A percentile compares a stretch with the other conserved stretches of the same genome.
Evolutionary conservation across 441 rosid genomes (phyloP).

Genomic region (Jatropha multifida): DNA sequence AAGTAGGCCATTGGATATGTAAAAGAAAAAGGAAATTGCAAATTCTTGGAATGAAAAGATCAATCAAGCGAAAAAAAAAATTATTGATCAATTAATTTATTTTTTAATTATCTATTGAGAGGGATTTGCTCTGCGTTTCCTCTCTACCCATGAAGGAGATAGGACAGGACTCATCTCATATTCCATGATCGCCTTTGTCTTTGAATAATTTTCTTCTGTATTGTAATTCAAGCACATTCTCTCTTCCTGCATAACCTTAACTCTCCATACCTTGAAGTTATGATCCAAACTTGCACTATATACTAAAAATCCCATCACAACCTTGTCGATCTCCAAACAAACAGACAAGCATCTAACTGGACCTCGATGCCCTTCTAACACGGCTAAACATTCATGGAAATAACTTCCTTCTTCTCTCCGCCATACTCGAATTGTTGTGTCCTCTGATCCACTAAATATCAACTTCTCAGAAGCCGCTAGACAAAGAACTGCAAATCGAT

Average conservation of each 20-base stretch:
- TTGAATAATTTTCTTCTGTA: conserved; percentile 18
- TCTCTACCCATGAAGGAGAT: conserved; percentile 65
- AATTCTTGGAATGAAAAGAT: too few species aligned
- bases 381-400: conserved; percentile 51
- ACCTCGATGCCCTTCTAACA: conserved; percentile 56
- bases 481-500: conserved; percentile 48
- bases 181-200: conserved; percentile 23
- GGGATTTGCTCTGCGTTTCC: conserved; percentile 34
- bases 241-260: conserved; percentile 46
- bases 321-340: conserved; percentile 42
- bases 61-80: too few species aligned
- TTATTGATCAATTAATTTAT: too few species aligned
- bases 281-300: conserved; percentile 57
- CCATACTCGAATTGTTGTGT: conserved; percentile 62
- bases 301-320: conserved; percentile 45
- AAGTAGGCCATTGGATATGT: too few species aligned
- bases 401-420: conserved; percentile 55
- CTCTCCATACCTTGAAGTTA: conserved; percentile 52
- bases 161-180: conserved; percentile 52
- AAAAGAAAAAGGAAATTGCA: too few species aligned
- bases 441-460: conserved; percentile 56
- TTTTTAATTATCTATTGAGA: conserved; percentile 23
- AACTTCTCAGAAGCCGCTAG: conserved; percentile 38
- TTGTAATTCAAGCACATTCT: conserved; percentile 21
- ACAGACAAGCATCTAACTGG: conserved; percentile 53